phyloP scores from a whole-genome alignment of 176 grass and related monocot genomes.

The Triticum timopheevii region DNA sequence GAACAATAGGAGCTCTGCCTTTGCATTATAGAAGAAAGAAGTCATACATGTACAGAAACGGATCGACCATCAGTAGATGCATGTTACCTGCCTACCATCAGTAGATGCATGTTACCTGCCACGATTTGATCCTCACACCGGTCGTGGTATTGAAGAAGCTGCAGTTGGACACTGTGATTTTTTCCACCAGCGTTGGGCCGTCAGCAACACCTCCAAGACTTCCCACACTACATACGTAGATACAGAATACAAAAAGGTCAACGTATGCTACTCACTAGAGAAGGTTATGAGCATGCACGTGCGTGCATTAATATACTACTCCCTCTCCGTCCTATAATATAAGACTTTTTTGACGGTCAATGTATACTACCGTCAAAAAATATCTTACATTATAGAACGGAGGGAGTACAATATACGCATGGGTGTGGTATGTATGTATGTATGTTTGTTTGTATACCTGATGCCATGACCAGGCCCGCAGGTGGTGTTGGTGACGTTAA shows the following conservation, averaged over 20 bases:
- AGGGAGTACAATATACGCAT: too few relatives aligned
- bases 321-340: too few relatives aligned
- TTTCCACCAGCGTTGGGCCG: conserved; percentile 29
- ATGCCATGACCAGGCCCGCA: conserved; percentile 86
- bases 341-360: too few relatives aligned
- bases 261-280: conserved; percentile 8
- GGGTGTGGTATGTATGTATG: too few relatives aligned
- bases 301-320: too few relatives aligned
- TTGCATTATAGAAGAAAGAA: too few relatives aligned
- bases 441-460: conserved; percentile 39
- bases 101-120: conserved; percentile 42
- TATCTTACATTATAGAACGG: too few relatives aligned
- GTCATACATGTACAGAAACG: too few relatives aligned
- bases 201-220: conserved; percentile 40
- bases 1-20: too few relatives aligned
- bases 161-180: conserved; percentile 42
- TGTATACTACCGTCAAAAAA: too few relatives aligned
- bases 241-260: background rate
- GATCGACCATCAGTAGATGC: background rate
- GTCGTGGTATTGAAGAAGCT: conserved; percentile 43
- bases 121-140: conserved; percentile 73
- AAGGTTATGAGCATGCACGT: too few relatives aligned
- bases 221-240: conserved; percentile 50
- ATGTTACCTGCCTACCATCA: too few relatives aligned
- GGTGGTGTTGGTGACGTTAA: conserved; percentile 17